Base-by-base conservation (phyloP, 345 rosid species). In the Populus nigra region DNA sequence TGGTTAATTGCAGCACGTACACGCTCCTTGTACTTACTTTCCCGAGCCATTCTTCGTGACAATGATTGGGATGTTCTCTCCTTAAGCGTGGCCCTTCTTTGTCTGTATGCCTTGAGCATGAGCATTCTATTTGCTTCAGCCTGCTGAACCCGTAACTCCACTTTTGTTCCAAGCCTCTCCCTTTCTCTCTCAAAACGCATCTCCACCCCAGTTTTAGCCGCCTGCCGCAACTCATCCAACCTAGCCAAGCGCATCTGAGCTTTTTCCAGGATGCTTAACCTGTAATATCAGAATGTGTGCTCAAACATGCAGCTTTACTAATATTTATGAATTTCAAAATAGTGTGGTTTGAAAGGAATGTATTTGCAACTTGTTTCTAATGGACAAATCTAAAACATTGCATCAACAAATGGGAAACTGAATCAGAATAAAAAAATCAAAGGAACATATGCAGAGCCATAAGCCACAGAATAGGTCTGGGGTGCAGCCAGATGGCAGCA, bases 81-180 rank as follows among this genome's bases (percentile, higher is more conserved):
- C 87, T 83, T 93, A 2, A 84, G 55, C 7, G 87, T 90, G 22
- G 95, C 99, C 65, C 96, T 85, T 75, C 91, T 86, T 80, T 92
- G 97, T 72, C 78, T 88, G 20, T 86, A 80, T 20, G 97, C 97
- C 80, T 90, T 91, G 43, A 92, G 87, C 62, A 93, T 86, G 83
- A 88, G 94, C 98, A 92, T 85, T 78, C 98, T 92, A 68, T 96
- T 96, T 75, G 88, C 90, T 85, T 96, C 97, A 0, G 98, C 99
- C 80, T 92, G 93, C 76, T 89, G 93, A 80, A 94, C 88, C 76
- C 97, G 88, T 20, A 86, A 81, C 83, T 93, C 91, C 71, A 96
- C 96, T 89, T 83, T 89, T 12, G 91, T 88, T 55, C 90, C 98
- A 73, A 93, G 94, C 87, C 86, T 89, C 87, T 93, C 89, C 23